A percentile compares a stretch with the other conserved stretches of the same genome.
Evolutionary conservation across 176 grass and related monocot species (phyloP).

Genomic region (Thalia dealbata): DNA sequence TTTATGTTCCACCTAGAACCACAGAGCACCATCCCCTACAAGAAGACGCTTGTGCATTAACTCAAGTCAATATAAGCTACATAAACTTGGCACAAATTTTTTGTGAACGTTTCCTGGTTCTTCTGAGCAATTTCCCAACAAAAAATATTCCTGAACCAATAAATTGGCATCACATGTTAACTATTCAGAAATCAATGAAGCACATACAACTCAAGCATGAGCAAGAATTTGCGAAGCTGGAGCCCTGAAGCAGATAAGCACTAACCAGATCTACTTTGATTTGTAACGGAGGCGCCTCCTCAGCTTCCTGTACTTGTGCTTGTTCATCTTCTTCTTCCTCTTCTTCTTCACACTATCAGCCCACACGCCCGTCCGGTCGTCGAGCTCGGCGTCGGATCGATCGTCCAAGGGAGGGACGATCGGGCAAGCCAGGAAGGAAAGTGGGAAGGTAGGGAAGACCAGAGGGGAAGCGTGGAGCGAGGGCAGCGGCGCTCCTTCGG

Average conservation of each 20-base stretch:
- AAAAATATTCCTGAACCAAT: not conserved
- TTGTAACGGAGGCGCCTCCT: constrained; percentile 69
- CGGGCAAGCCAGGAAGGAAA: constrained; percentile 23
- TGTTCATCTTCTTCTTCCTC: constrained; percentile 99
- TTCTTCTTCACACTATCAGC: constrained; percentile 99
- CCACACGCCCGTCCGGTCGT: constrained; percentile 34
- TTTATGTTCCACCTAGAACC: too few species aligned
- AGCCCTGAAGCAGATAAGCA: not conserved
- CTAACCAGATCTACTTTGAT: constrained; percentile 26
- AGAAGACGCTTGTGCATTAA: too few species aligned
- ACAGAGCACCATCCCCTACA: too few species aligned
- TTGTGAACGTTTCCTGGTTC: not conserved
- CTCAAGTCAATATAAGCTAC: too few species aligned
- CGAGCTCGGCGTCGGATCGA: not conserved
- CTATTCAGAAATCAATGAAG: not conserved
- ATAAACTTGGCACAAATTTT: not conserved
- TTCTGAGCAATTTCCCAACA: too few species aligned
- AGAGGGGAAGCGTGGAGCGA: not conserved
- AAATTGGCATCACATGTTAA: not conserved
- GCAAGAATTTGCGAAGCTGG: not conserved
- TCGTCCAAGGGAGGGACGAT: constrained; percentile 16
- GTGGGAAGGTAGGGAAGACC: constrained; percentile 29
- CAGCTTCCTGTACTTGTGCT: constrained; percentile 82
- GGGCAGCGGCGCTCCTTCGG: not conserved
- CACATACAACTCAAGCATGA: not conserved